Evolutionary conservation across 1,284 basidiomycete genomes (phyloP), one percentile per base, ranked within the genome.

Genomic region (Boletus calvinii): DNA sequence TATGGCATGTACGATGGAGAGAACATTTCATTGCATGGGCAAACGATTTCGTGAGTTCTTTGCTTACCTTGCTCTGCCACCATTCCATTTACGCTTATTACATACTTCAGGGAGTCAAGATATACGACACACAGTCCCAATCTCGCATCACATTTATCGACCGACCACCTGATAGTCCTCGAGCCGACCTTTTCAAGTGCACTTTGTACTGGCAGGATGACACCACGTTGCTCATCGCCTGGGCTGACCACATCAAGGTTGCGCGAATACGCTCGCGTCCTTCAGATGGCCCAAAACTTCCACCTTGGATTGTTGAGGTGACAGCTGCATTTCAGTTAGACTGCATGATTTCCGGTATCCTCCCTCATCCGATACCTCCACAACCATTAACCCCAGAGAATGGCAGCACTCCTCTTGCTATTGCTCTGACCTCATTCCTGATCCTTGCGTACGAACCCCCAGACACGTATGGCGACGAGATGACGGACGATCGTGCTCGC

Each of bases 211-310:
- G 94, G 95, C 90, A 94, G 67, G 92, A 96, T 64, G 88, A 94
- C 60, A 80, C 81, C 1, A 95, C 94, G 0, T 79, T 99, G 2
- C 78, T 99, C 41, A 90, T 98, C 51, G 91, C 86, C 1, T 99
- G 96, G 95, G 96, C 94, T 3, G 91, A 97, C 67, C 79, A 88
- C 56, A 93, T 99, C 77, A 97, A 95, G 69, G 85, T 98, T 12
- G 92, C 90, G 11, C 83, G 90, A 10, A 80, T 95, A 48, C 84
- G 90, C 4, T 77, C 81, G 0, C 77, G 90, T 31, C 77, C 72
- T 29, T 67, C 78, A 11, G 64, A 75, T 6, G 67, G 75, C 22
- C 44, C 58, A 0, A 68, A 62, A 38, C 53, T 65, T 2, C 75
- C 84, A 0, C 81, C 84, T 2, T 76, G 85, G 44, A 64, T 83